phyloP scores from a whole-genome alignment of 495 filamentous ascomycete species.

The Aspergillus cavernicola region DNA sequence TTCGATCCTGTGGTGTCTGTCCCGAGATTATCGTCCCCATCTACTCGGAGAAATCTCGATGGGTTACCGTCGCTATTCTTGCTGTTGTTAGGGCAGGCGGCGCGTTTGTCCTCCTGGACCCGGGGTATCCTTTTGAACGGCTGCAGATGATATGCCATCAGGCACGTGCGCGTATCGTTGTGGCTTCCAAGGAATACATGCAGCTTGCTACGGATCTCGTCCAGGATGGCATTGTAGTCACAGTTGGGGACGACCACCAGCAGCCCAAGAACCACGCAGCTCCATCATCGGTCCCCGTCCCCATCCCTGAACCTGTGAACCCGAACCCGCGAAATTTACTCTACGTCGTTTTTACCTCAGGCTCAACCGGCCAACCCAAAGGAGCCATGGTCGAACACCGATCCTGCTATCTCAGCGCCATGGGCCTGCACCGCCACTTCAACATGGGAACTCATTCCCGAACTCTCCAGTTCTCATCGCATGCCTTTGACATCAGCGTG shows the following conservation, averaged over 20 bases:
- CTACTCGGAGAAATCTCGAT: slow-evolving; percentile 56
- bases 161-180: no score
- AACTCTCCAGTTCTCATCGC: neutral
- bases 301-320: neutral
- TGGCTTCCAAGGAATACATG: neutral
- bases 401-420: neutral
- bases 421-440: slow-evolving; percentile 12
- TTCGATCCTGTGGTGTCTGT: slow-evolving; percentile 19
- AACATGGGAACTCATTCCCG: neutral
- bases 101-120: slow-evolving; percentile 10
- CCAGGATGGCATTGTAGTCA: neutral
- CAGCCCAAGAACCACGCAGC: neutral
- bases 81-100: slow-evolving; percentile 53
- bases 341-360: slow-evolving; percentile 59
- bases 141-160: no score
- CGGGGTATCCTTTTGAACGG: no score
- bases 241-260: neutral
- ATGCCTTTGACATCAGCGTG: neutral
- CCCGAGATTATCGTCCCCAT: slow-evolving; percentile 44
- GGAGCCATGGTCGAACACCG: slow-evolving; percentile 62
- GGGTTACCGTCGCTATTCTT: slow-evolving; percentile 33
- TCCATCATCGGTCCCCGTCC: no score
- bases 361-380: slow-evolving; percentile 75
- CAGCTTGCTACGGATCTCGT: neutral
- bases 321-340: neutral